These are phyloP conservation scores for Uronychia binucleata DNA, from an alignment of 73 alveolate genomes.

Conservation along the genomic window DNA sequence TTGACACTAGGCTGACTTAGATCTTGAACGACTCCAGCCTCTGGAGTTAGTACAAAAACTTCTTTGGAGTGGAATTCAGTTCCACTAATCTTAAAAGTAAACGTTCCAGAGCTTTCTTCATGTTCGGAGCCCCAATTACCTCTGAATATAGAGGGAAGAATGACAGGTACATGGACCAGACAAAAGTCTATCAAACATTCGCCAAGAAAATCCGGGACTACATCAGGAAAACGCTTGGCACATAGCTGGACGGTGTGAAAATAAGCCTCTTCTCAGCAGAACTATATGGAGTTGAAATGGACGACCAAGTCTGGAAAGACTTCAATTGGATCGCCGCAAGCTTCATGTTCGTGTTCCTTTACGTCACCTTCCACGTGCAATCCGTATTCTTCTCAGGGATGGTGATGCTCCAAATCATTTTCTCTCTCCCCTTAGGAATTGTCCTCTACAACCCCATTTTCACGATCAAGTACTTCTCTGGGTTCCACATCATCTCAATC, in stretches of 20 bases:
- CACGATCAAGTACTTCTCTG: constrained; percentile 1
- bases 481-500: constrained; percentile 44
- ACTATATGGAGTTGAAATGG: background rate
- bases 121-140: background rate
- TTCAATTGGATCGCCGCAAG: background rate
- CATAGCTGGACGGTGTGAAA: background rate
- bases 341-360: constrained; percentile 8
- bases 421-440: constrained; percentile 14
- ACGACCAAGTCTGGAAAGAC: background rate
- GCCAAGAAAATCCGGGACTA: background rate
- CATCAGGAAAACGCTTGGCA: background rate
- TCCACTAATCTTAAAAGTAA: background rate
- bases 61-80: background rate
- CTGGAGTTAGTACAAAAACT: background rate
- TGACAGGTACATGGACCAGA: background rate
- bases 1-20: background rate
- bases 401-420: constrained; percentile 19
- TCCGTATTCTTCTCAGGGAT: constrained; percentile 11
- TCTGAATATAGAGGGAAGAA: background rate
- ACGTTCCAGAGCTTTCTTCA: background rate
- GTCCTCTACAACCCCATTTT: constrained; percentile 16
- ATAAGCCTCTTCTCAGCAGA: too few species aligned
- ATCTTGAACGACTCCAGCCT: background rate
- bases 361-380: constrained; percentile 31
- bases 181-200: background rate